Evolutionary conservation across 192 early-diverging fungal species (phyloP), one percentile per base, ranked within the genome.

Genomic region (Backusella morwellensis): DNA sequence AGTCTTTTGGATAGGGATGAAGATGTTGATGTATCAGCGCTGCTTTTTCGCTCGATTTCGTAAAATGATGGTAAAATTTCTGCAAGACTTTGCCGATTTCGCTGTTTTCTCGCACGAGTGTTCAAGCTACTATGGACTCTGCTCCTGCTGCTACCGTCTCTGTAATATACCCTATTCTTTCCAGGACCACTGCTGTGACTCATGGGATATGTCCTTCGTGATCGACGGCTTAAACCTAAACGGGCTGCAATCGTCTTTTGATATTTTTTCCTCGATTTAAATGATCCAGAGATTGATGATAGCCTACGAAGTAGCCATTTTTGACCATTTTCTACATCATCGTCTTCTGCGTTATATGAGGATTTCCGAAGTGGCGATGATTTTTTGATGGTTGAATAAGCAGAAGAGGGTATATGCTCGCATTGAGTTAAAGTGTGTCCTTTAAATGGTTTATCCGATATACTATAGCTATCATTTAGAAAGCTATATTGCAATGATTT

Each of bases 11-110:
- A 63, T 63, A 63, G 12, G 0, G 56, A 63, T 63, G 56, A 63
- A 29, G 56, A 63, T 29, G 56, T 63, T 29, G 56, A 63, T 21
- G 56, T 63, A 29, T 63, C 56, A 29, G 56, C 56, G 14, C 56
- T 63, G 56, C 56, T 63, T 63, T 63, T 63, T 29, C 12, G 21
- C n/a, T 63, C 56, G 4, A 63, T 63, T 29, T 63, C 56, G 9
- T 63, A 63, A 26, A 63, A 63, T 63, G 56, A 63, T 29, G 56
- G 56, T 29, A 63, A 63, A 63, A 63, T 63, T 26, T 63, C 56
- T 29, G 56, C 56, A 21, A 63, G 56, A 29, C 56, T 63, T 63
- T 63, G 56, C 11, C 56, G 21, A 26, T 63, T 63, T 29, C 56
- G 56, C 56, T 63, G 21, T 26, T 63, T 63, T 14, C 56, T 63